Evolutionary conservation across 345 rosid genomes (phyloP).

Genomic region (Arabis hirsuta): DNA sequence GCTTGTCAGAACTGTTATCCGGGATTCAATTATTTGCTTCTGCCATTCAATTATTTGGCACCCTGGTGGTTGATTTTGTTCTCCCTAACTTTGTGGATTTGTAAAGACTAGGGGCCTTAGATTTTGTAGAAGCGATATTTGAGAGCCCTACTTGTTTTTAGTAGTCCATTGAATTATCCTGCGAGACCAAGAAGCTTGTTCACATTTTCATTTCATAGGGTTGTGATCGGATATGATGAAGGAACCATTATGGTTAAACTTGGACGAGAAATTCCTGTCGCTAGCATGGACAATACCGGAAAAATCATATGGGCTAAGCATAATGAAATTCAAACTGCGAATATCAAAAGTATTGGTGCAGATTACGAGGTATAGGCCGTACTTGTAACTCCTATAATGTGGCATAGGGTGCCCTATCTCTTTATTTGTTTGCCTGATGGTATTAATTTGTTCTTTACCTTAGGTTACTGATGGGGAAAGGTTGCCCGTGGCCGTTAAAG

Average conservation of each 20-base stretch:
- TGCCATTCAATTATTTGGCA: neutral
- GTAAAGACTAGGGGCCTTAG: slow-evolving; percentile 25
- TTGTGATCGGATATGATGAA: slow-evolving; percentile 98
- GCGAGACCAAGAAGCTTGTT: slow-evolving; percentile 7
- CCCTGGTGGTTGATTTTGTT: slow-evolving; percentile 1
- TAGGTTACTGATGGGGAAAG: slow-evolving; percentile 99
- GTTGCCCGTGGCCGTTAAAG: slow-evolving; percentile 96
- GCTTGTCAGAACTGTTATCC: slow-evolving; percentile 16
- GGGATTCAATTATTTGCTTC: slow-evolving; percentile 6
- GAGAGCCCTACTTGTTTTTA: slow-evolving; percentile 13
- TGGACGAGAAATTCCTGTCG: slow-evolving; percentile 97
- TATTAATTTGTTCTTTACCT: slow-evolving; percentile 35
- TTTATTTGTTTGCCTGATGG: slow-evolving; percentile 33
- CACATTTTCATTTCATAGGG: slow-evolving; percentile 52
- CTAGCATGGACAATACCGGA: slow-evolving; percentile 99
- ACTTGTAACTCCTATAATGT: slow-evolving; percentile 25
- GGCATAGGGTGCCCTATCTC: slow-evolving; percentile 12
- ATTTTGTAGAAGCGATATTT: neutral
- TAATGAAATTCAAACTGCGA: slow-evolving; percentile 98
- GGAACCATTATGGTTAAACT: slow-evolving; percentile 99
- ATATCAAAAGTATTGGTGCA: slow-evolving; percentile 95
- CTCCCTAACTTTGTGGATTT: slow-evolving; percentile 8
- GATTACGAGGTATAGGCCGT: slow-evolving; percentile 78
- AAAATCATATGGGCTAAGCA: slow-evolving; percentile 99
- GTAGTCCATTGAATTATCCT: neutral